phyloP scores from a whole-genome alignment of 495 filamentous ascomycete species.

The Hypomontagnella submonticulosa region DNA sequence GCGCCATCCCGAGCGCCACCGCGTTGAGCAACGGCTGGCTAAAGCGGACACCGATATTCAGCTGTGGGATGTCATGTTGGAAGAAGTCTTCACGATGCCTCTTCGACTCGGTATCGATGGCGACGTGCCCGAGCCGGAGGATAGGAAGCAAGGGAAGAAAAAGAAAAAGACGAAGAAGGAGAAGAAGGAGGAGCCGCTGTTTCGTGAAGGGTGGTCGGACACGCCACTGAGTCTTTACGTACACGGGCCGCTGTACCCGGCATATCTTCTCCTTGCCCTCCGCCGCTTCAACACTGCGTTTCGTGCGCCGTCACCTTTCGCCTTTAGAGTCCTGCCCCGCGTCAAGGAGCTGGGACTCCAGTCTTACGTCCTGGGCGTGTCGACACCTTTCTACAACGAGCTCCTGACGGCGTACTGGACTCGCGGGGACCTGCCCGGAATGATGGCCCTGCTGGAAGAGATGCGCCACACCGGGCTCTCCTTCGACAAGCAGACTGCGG shows the following conservation, averaged over 20 bases:
- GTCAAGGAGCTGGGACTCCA: conserved; percentile 76
- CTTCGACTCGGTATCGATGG: conserved; percentile 50
- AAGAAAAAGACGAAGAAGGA: background rate
- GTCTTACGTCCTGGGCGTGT: conserved; percentile 78
- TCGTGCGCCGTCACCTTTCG: conserved; percentile 66
- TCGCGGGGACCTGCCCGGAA: conserved; percentile 68
- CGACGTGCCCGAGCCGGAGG: background rate
- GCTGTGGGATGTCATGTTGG: conserved; percentile 77
- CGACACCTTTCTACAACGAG: conserved; percentile 79
- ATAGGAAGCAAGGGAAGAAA: background rate
- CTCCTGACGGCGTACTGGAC: conserved; percentile 72
- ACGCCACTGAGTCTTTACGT: conserved; percentile 65
- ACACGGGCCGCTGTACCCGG: conserved; percentile 74
- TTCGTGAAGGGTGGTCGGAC: too few relatives aligned
- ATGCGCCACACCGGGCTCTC: conserved; percentile 80
- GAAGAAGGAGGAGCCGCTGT: too few relatives aligned
- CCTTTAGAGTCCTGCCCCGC: conserved; percentile 70
- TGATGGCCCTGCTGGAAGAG: conserved; percentile 73
- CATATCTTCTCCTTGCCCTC: conserved; percentile 70
- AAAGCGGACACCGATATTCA: conserved; percentile 69
- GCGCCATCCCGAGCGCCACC: conserved; percentile 52
- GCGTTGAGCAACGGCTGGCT: conserved; percentile 62
- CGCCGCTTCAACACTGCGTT: conserved; percentile 71
- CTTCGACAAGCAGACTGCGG: conserved; percentile 66
- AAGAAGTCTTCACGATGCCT: conserved; percentile 74